Percentiles rank a stretch among this genome's conserved stretches.
Conservation (phyloP, 2,329 filamentous ascomycete species). For the Hymenoscyphus scutula region DNA sequence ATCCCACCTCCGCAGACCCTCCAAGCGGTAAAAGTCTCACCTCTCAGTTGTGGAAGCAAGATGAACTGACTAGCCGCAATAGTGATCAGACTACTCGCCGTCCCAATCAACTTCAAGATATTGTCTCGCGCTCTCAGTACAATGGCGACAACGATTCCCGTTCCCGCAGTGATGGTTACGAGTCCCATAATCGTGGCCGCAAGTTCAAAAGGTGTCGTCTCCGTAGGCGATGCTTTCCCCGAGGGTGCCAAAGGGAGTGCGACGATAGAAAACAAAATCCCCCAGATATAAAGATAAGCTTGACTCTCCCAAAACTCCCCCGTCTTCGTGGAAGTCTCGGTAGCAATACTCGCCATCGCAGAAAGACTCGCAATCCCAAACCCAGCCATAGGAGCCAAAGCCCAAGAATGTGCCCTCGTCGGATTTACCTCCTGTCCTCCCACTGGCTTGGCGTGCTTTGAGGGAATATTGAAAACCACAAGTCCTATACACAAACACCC, state of each 20-base stretch:
- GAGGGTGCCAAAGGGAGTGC: constrained; percentile 12
- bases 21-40: constrained; percentile 19
- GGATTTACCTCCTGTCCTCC: not conserved
- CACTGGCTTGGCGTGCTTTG: no score
- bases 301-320: constrained; percentile 27
- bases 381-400: constrained; percentile 23
- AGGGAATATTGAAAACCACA: constrained; percentile 24
- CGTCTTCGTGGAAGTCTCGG: constrained; percentile 26
- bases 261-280: constrained; percentile 19
- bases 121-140: constrained; percentile 25
- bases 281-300: constrained; percentile 25
- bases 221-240: not conserved
- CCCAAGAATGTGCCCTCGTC: constrained; percentile 13
- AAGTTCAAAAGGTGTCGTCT: not conserved
- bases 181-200: constrained; percentile 5
- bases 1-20: constrained; percentile 24
- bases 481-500: constrained; percentile 24
- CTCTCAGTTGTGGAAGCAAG: constrained; percentile 20
- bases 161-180: constrained; percentile 10
- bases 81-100: constrained; percentile 20
- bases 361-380: constrained; percentile 24
- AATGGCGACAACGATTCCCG: constrained; percentile 23
- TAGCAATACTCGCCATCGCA: constrained; percentile 26
- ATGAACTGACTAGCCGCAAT: constrained; percentile 25
- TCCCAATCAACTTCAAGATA: constrained; percentile 27